Base-by-base conservation (phyloP, 306 rosid species). In the Cucurbita maxima region DNA sequence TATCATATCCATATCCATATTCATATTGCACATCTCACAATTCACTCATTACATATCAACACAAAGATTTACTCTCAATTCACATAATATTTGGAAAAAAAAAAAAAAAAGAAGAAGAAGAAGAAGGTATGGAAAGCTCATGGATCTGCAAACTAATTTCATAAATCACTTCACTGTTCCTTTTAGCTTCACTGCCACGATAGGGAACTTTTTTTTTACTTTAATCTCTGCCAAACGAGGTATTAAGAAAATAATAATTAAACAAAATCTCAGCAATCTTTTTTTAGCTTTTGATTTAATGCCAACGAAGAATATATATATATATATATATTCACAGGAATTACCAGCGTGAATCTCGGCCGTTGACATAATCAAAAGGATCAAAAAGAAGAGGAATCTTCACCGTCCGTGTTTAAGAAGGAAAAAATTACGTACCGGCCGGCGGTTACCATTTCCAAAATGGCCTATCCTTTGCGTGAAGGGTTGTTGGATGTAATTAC, bases 401-500 rank as follows among this genome's bases (percentile, higher is more conserved):
- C 38, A 58, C 84, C 56, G 58, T 72, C 73, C 40, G 61, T 45
- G 5, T 76, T 58, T 45, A n/a, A 37, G 34, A 80, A 71, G 66
- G 18, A 15, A 59, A 77, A 72, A 62, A 2, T 60, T 41, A 37
- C 59, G 22, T 54, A 43, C 61, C 56, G 73, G 19, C 38, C 63
- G 48, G 5, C 6, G 50, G 38, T 43, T 37, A 16, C 56, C 58
- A 30, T 56, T 47, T 57, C 8, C 3, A n/a, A 22, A 77, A n/a
- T 18, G 43, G n/a, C 36, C 25, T n/a, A 66, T 34, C 57, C 69
- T 63, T 34, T 51, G 30, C 54, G 37, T 38, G 47, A 18, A 47
- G 72, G 37, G 13, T 34, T 5, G 61, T 0, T 38, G 48, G 15
- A 41, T 6, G 19, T 76, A 86, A 84, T 83, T 86, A 87, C 86